Conservation (phyloP, 2,329 filamentous ascomycete species). For the Aspergillus pseudoterreus region DNA sequence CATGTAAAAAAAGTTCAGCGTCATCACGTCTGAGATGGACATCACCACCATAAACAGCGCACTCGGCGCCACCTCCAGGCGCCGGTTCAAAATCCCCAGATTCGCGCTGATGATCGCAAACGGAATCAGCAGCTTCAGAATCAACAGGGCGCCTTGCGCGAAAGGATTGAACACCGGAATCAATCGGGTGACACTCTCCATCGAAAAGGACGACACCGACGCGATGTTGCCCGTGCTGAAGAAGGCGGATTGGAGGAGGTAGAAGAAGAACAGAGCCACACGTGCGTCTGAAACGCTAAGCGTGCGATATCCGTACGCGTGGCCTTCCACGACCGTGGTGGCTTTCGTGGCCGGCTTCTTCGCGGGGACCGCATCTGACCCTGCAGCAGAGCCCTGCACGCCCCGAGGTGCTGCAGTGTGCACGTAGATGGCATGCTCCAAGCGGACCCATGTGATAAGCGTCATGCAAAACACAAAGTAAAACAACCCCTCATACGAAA, state of each 20-base stretch:
- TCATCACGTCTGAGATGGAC: constrained; percentile 85
- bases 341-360: constrained; percentile 27
- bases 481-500: constrained; percentile 95
- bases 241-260: constrained; percentile 89
- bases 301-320: constrained; percentile 54
- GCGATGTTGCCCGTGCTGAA: constrained; percentile 97
- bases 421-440: constrained; percentile 73
- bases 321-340: constrained; percentile 29
- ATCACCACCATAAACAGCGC: constrained; percentile 94
- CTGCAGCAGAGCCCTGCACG: constrained; percentile 1
- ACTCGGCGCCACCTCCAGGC: constrained; percentile 78
- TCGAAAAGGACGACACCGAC: constrained; percentile 85
- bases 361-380: constrained; percentile 22
- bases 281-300: constrained; percentile 80
- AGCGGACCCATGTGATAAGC: constrained; percentile 82
- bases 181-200: constrained; percentile 83
- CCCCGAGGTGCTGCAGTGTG: constrained; percentile 26
- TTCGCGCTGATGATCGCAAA: constrained; percentile 91
- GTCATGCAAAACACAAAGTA: constrained; percentile 85
- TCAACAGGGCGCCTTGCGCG: constrained; percentile 78
- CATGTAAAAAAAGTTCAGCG: constrained; percentile 95
- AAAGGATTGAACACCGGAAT: constrained; percentile 93
- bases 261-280: constrained; percentile 91
- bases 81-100: constrained; percentile 84
- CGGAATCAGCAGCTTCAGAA: constrained; percentile 87